A percentile compares a stretch with the other conserved stretches of the same genome.
phyloP scores from a whole-genome alignment of 495 filamentous ascomycete species.

The Aspergillus haitiensis region DNA sequence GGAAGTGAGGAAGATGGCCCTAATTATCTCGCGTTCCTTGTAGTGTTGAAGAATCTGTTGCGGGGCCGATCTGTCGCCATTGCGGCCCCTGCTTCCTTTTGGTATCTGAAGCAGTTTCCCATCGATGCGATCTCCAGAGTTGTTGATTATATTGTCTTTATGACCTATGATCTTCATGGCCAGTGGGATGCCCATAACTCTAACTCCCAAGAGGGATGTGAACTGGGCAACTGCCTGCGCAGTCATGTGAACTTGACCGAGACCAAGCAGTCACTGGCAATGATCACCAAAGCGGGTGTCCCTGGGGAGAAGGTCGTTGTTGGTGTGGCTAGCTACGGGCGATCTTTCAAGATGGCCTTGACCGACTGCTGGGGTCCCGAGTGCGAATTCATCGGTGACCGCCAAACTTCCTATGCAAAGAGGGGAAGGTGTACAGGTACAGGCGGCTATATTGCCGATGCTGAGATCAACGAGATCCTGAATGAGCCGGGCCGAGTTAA shows the following conservation, averaged over 20 bases:
- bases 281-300: constrained; percentile 24
- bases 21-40: constrained; percentile 34
- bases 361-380: constrained; percentile 6
- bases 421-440: constrained; percentile 18
- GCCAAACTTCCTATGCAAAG: background rate
- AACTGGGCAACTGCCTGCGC: constrained; percentile 36
- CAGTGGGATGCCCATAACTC: constrained; percentile 30
- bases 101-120: constrained; percentile 36
- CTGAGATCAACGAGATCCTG: constrained; percentile 15
- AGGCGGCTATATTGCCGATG: constrained; percentile 29
- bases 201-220: constrained; percentile 22
- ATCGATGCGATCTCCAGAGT: constrained; percentile 24
- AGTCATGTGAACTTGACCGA: constrained; percentile 45
- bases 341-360: constrained; percentile 1
- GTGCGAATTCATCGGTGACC: background rate
- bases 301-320: constrained; percentile 1
- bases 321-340: constrained; percentile 16
- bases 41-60: background rate
- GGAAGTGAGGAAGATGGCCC: constrained; percentile 12
- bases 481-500: background rate
- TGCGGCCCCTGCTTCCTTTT: constrained; percentile 29
- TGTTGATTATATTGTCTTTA: constrained; percentile 38
- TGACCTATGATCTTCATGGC: constrained; percentile 42
- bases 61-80: constrained; percentile 18
- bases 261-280: constrained; percentile 35